Evolutionary conservation across 371 early-diverging fungal species (phyloP).

Genomic region (Haplosporangium sp.): DNA sequence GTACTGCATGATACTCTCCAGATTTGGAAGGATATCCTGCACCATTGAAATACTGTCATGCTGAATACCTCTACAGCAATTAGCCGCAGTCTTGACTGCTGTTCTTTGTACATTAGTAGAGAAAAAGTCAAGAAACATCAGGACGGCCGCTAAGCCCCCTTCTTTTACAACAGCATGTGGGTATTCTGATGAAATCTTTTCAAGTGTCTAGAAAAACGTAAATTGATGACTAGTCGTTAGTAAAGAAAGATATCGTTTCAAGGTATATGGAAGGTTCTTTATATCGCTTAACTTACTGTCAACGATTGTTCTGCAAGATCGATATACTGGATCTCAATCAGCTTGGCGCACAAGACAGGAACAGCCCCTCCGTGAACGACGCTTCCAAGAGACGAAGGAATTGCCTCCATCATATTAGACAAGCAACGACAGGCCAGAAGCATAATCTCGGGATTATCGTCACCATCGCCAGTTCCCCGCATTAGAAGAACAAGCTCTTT

Average conservation of each 20-base stretch:
- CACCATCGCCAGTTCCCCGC: slow-evolving; percentile 61
- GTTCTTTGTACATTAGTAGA: slow-evolving; percentile 87
- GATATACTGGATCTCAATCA: slow-evolving; percentile 88
- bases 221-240: neutral
- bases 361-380: slow-evolving; percentile 81
- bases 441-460: slow-evolving; percentile 79
- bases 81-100: slow-evolving; percentile 84
- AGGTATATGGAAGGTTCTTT: neutral
- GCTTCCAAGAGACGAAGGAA: slow-evolving; percentile 76
- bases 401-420: slow-evolving; percentile 89
- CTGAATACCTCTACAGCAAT: slow-evolving; percentile 78
- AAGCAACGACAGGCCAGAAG: slow-evolving; percentile 90
- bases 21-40: slow-evolving; percentile 74
- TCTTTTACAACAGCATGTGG: slow-evolving; percentile 80
- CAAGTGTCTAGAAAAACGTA: slow-evolving; percentile 66
- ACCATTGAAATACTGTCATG: slow-evolving; percentile 71
- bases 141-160: slow-evolving; percentile 80
- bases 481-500: slow-evolving; percentile 69
- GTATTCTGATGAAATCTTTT: slow-evolving; percentile 79
- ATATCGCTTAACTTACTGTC: slow-evolving; percentile 64
- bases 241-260: neutral
- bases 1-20: slow-evolving; percentile 76
- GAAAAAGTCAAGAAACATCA: slow-evolving; percentile 94
- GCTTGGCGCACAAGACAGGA: slow-evolving; percentile 77
- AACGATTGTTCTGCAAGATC: slow-evolving; percentile 93